Conservation (phyloP, 169 alveolate species). For the Ichthyophthirius multifiliis region DNA sequence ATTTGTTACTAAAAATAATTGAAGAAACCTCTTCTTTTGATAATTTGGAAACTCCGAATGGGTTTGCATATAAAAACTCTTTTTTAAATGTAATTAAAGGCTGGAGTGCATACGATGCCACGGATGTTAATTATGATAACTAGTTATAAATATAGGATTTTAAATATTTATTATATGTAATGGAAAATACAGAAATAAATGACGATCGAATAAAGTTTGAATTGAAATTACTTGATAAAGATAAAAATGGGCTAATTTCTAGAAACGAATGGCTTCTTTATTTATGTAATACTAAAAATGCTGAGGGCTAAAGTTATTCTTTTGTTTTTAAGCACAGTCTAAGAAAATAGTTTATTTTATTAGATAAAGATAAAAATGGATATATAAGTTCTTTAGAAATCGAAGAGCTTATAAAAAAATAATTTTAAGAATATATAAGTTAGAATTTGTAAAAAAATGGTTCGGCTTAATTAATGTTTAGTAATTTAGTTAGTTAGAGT, state of each 20-base stretch:
- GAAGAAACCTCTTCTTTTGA: background rate
- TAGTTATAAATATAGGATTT: constrained; percentile 1
- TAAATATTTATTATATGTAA: constrained; percentile 29
- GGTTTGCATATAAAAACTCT: constrained; percentile 17
- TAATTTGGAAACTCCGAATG: background rate
- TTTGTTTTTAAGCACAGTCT: too few relatives aligned
- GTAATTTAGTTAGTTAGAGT: too few relatives aligned
- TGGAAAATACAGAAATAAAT: constrained; percentile 34
- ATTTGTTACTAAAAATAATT: constrained; percentile 1
- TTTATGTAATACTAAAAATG: too few relatives aligned
- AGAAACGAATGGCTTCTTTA: constrained; percentile 42
- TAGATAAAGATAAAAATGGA: too few relatives aligned
- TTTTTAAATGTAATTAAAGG: constrained; percentile 27
- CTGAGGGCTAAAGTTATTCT: too few relatives aligned
- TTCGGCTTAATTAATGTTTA: too few relatives aligned
- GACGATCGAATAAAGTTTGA: constrained; percentile 17
- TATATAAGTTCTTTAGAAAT: too few relatives aligned
- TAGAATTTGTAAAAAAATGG: too few relatives aligned
- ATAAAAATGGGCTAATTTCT: constrained; percentile 25
- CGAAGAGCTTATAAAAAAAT: too few relatives aligned
- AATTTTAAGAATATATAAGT: too few relatives aligned
- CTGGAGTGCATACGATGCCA: constrained; percentile 39
- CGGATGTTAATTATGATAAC: constrained; percentile 32
- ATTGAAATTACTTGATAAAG: constrained; percentile 28
- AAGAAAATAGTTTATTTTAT: too few relatives aligned